Conservation (phyloP, 164 flowering plant species). For the Malania oleifera region DNA sequence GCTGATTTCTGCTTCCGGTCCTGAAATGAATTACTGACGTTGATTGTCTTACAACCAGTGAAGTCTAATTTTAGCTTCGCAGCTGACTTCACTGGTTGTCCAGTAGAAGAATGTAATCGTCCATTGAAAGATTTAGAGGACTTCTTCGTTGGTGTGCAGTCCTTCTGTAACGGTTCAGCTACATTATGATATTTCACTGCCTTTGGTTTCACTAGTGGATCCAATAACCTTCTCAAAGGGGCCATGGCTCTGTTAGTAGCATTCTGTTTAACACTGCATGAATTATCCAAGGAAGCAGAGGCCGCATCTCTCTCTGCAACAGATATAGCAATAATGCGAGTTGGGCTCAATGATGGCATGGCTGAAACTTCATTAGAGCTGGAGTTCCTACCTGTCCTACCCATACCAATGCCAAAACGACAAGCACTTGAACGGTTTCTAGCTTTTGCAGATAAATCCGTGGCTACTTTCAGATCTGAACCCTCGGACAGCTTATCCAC, state of each 20-base stretch:
- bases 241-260: constrained; percentile 25
- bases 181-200: constrained; percentile 11
- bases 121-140: constrained; percentile 13
- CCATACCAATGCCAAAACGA: constrained; percentile 26
- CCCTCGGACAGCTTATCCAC: constrained; percentile 12
- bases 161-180: constrained; percentile 15
- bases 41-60: constrained; percentile 10
- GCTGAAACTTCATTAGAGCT: constrained; percentile 15
- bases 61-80: constrained; percentile 24
- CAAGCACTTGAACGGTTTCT: constrained; percentile 37
- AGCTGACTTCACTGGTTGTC: constrained; percentile 19
- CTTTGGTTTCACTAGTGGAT: constrained; percentile 37
- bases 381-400: constrained; percentile 24
- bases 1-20: constrained; percentile 14
- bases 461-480: constrained; percentile 11
- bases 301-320: constrained; percentile 8
- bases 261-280: constrained; percentile 8
- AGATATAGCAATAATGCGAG: constrained; percentile 11
- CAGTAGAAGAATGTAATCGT: constrained; percentile 15
- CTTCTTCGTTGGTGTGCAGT: constrained; percentile 11
- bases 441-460: constrained; percentile 18
- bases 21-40: constrained; percentile 1
- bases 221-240: constrained; percentile 45
- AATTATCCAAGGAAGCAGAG: constrained; percentile 12
- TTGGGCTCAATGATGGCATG: constrained; percentile 8